These are phyloP conservation scores for Yamadazyma takamatsuzukensis DNA, from an alignment of 805 yeast species.

Conservation along the genomic window DNA sequence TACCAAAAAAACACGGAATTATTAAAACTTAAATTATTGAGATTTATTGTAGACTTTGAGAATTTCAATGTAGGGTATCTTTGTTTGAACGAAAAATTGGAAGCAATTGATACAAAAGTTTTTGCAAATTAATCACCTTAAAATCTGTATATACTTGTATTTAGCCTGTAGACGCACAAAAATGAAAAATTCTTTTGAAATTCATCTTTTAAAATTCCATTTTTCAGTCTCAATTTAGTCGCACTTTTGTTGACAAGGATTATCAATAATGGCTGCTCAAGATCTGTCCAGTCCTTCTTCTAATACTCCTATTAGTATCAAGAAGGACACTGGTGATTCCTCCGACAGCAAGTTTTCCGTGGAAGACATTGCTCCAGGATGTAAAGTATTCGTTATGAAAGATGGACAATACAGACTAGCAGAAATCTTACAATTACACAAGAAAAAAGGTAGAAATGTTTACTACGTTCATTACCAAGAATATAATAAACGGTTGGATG, in stretches of 20 bases:
- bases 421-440: constrained; percentile 75
- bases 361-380: constrained; percentile 65
- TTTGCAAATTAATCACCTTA: too few relatives aligned
- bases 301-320: constrained; percentile 8
- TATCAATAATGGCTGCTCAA: constrained; percentile 1
- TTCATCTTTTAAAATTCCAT: too few relatives aligned
- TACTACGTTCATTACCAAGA: constrained; percentile 94
- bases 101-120: not conserved
- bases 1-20: constrained; percentile 16
- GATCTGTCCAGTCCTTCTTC: constrained; percentile 6
- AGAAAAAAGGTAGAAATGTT: constrained; percentile 70
- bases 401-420: constrained; percentile 80
- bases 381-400: constrained; percentile 77
- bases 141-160: too few relatives aligned
- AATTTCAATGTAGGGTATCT: constrained; percentile 37
- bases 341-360: constrained; percentile 18
- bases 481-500: constrained; percentile 93
- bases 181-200: too few relatives aligned
- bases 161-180: too few relatives aligned
- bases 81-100: constrained; percentile 20
- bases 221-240: too few relatives aligned
- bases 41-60: constrained; percentile 40
- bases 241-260: too few relatives aligned
- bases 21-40: constrained; percentile 34
- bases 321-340: constrained; percentile 4